These are phyloP conservation scores for Glycyrrhiza uralensis DNA, from an alignment of 306 rosid genomes.

Conservation along the genomic window DNA sequence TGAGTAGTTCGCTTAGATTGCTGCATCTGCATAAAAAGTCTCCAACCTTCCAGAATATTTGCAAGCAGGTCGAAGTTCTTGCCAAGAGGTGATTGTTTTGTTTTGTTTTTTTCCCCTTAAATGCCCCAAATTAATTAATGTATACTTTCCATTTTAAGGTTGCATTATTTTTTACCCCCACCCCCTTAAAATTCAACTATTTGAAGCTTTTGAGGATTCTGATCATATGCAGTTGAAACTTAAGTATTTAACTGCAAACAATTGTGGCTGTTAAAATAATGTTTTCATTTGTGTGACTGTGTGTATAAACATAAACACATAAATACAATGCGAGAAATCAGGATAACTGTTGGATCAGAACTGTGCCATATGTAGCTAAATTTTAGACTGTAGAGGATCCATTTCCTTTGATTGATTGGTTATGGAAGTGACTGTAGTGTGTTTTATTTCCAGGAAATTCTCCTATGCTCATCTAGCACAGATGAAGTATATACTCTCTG, in stretches of 20 bases:
- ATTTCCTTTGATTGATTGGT: background rate
- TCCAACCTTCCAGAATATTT: slow-evolving; percentile 52
- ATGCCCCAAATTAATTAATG: background rate
- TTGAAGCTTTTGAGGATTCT: background rate
- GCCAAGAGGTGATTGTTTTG: slow-evolving; percentile 42
- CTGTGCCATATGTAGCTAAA: background rate
- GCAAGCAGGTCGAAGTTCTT: slow-evolving; percentile 52
- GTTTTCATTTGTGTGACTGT: background rate
- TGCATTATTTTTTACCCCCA: background rate
- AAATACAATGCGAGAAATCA: too few relatives aligned
- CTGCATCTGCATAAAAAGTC: slow-evolving; percentile 43
- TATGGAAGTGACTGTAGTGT: slow-evolving; percentile 4
- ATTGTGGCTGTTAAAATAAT: background rate
- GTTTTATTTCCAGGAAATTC: slow-evolving; percentile 49
- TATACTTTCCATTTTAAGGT: background rate
- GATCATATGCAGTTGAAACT: background rate
- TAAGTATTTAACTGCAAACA: background rate
- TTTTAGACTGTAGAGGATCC: background rate
- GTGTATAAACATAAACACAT: too few relatives aligned
- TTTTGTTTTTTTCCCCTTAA: background rate
- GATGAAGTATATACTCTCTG: slow-evolving; percentile 62
- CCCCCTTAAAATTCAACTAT: background rate
- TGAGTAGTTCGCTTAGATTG: slow-evolving; percentile 59
- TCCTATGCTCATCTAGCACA: slow-evolving; percentile 53
- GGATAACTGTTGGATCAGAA: too few relatives aligned